Evolutionary conservation across 2,329 filamentous ascomycete species (phyloP).

Genomic region (Periconia sp.): DNA sequence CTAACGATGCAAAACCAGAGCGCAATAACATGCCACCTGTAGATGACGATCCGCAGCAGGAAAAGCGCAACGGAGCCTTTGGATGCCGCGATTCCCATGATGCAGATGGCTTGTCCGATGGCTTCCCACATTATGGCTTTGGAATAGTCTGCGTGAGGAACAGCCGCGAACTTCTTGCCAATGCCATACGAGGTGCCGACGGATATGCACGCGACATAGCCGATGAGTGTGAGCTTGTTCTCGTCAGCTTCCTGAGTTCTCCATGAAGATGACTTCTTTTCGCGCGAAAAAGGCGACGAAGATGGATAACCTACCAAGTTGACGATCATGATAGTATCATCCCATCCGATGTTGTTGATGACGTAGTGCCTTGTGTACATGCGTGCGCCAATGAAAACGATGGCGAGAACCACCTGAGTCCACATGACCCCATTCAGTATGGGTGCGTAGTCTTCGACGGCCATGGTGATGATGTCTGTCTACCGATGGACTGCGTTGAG

Average conservation of each 20-base stretch:
- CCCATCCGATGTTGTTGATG: slow-evolving; percentile 30
- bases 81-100: slow-evolving; percentile 34
- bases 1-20: slow-evolving; percentile 34
- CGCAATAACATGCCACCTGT: slow-evolving; percentile 28
- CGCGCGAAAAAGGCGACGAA: not conserved
- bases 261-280: not conserved
- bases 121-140: slow-evolving; percentile 36
- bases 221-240: slow-evolving; percentile 26
- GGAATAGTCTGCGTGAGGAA: slow-evolving; percentile 23
- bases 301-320: slow-evolving; percentile 22
- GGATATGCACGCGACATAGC: slow-evolving; percentile 26
- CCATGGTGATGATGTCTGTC: slow-evolving; percentile 11
- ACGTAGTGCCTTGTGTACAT: slow-evolving; percentile 32
- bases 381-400: slow-evolving; percentile 26
- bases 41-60: slow-evolving; percentile 31
- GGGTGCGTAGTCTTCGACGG: slow-evolving; percentile 21
- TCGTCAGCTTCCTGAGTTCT: not conserved
- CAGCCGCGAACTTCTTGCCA: slow-evolving; percentile 27
- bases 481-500: no score
- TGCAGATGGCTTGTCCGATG: slow-evolving; percentile 32
- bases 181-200: slow-evolving; percentile 30
- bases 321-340: slow-evolving; percentile 31
- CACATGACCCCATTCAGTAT: slow-evolving; percentile 35
- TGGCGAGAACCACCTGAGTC: slow-evolving; percentile 27
- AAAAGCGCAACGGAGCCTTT: slow-evolving; percentile 36